Evolutionary conservation across 2,329 filamentous ascomycete species (phyloP), one percentile per base, ranked within the genome.

Genomic region (Elsinoe perseae): DNA sequence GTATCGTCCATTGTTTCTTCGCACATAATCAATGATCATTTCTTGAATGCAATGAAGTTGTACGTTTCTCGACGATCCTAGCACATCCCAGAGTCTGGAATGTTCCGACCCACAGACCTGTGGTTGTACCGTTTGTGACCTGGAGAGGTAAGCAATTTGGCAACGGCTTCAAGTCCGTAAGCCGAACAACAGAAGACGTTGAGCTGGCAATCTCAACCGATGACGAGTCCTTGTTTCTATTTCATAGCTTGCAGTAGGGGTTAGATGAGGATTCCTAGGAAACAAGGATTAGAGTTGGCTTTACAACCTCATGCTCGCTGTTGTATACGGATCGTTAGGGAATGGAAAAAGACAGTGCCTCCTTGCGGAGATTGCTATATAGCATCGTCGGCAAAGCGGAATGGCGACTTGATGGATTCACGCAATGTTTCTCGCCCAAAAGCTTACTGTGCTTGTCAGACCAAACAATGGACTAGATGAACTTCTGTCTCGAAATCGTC

Each of bases 71-170:
- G 20, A 25, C 18, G 25, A 12, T 21, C 40, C 20, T 21, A 4
- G 20, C 12, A 1, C 12, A 21, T 44, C 40, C 18, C 7, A 25
- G 23, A 20, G 40, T 25, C 20, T 27, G 40, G 20, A 44, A 25
- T 25, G 23, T 44, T 12, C 9, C 40, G 23, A 42, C n/a, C 16
- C 25, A 30, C 14, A n/a, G 44, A 20, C 44, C 44, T 50, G 20
- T 50, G 28, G 44, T 50, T 50, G 25, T 50, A 18, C 44, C 44
- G 25, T 50, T 50, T 32, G 25, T 21, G 44, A 50, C 27, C 44
- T 50, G 44, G 44, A 50, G 44, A 50, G 44, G 25, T 18, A 50
- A 50, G 44, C 44, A 50, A 50, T 30, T 50, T 50, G 44, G 44
- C 44, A 50, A 50, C 44, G 44, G 44, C 18, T 7, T 10, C 25